phyloP scores from a whole-genome alignment of 2,329 filamentous ascomycete genomes.

The Neophaeococcomyces mojaviensis region DNA sequence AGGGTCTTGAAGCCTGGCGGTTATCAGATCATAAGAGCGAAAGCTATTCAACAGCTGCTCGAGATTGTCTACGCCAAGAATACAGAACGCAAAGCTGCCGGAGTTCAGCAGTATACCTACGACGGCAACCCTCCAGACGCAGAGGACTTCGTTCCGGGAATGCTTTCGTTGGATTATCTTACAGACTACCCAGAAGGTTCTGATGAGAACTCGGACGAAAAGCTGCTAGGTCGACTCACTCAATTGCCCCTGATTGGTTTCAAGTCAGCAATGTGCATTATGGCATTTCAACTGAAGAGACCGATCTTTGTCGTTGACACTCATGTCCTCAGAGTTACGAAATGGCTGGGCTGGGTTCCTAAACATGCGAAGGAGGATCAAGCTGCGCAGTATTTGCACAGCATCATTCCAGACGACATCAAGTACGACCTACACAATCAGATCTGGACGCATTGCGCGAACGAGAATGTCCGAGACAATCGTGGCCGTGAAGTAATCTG shows the following conservation, averaged over 20 bases:
- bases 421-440: slow-evolving; percentile 59
- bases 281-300: slow-evolving; percentile 55
- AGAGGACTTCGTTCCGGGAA: slow-evolving; percentile 19
- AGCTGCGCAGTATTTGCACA: slow-evolving; percentile 46
- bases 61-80: slow-evolving; percentile 3
- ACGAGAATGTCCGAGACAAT: slow-evolving; percentile 1
- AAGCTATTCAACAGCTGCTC: slow-evolving; percentile 5
- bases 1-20: slow-evolving; percentile 13
- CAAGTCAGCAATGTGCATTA: slow-evolving; percentile 58
- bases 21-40: slow-evolving; percentile 5
- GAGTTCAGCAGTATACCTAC: neutral
- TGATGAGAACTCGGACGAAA: slow-evolving; percentile 4
- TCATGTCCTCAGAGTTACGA: slow-evolving; percentile 56
- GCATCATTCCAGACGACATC: slow-evolving; percentile 50
- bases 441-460: slow-evolving; percentile 37
- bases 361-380: slow-evolving; percentile 23
- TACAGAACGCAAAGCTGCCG: neutral
- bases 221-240: slow-evolving; percentile 10
- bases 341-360: slow-evolving; percentile 57
- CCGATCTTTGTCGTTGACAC: slow-evolving; percentile 60
- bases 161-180: slow-evolving; percentile 23
- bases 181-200: slow-evolving; percentile 8
- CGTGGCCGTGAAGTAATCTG: neutral
- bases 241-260: slow-evolving; percentile 49
- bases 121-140: slow-evolving; percentile 12